Conservation (phyloP, 805 yeast species). For the Wickerhamomyces chaumierensis region DNA sequence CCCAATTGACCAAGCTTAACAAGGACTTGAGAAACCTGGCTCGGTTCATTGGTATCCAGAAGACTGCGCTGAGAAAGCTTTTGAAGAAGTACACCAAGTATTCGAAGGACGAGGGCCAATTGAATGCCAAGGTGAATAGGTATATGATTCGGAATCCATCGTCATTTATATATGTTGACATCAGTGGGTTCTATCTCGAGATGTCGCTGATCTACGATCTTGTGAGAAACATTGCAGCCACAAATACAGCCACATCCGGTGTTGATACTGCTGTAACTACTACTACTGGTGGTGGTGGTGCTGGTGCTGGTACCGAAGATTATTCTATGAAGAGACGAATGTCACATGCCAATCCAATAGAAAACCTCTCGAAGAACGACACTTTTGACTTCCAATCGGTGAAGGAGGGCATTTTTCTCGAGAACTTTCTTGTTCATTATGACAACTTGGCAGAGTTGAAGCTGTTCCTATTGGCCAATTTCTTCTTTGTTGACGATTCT, state of each 20-base stretch:
- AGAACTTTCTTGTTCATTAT: conserved; percentile 43
- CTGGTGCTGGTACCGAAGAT: too few relatives aligned
- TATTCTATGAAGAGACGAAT: conserved; percentile 8
- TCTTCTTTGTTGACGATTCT: conserved; percentile 17
- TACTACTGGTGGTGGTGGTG: too few relatives aligned
- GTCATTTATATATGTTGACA: conserved; percentile 50
- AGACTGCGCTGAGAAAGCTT: conserved; percentile 61
- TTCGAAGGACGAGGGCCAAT: conserved; percentile 22
- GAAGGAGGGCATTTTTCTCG: conserved; percentile 25
- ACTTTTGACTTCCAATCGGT: conserved; percentile 26
- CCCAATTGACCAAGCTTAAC: conserved; percentile 23
- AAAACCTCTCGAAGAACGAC: conserved; percentile 12
- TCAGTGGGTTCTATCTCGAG: conserved; percentile 50
- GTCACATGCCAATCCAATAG: conserved; percentile 9
- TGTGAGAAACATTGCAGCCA: too few relatives aligned
- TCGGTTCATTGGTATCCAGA: conserved; percentile 63
- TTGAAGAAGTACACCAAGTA: conserved; percentile 55
- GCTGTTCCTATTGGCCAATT: conserved; percentile 32
- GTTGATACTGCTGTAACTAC: too few relatives aligned
- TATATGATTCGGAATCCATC: conserved; percentile 30
- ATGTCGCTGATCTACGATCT: conserved; percentile 44
- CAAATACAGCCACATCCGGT: too few relatives aligned
- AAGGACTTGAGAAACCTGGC: conserved; percentile 51
- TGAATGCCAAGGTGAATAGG: conserved; percentile 19
- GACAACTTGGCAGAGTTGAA: conserved; percentile 48